Evolutionary conservation across 768 basidiomycete species (phyloP), one percentile per base, ranked within the genome.

Genomic region (Neoboletus magnificus): DNA sequence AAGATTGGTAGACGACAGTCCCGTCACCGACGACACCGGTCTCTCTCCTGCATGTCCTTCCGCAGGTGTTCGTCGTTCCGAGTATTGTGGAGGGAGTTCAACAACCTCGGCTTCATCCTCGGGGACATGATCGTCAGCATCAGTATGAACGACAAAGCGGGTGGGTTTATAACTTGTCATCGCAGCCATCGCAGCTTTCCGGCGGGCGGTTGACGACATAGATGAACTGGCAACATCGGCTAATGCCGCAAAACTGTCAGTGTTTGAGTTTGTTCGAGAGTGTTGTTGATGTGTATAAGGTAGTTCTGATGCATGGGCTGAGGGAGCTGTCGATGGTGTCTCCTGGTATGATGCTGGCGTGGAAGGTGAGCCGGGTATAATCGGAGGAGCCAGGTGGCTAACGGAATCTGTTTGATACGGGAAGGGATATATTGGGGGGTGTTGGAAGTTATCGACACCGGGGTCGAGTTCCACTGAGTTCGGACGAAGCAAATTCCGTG

Each of bases 31-130:
- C n/a, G 66, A 58, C 41, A 52, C 22, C 3, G 67, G 57, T 51
- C 64, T 55, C 41, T 41, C 49, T 46, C 4, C 59, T n/a, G 52
- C 16, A 29, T n/a, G 36, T 22, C 13, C 16, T 37, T 36, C 23
- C 40, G 16, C n/a, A 37, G 66, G 56, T 44, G 65, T 66, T 20
- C 77, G 78, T 35, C 79, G 73, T 57, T 82, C 85, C 25, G 77
- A 77, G 64, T 91, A 91, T 66, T 83, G 83, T 16, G 88, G 88
- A 27, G 89, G 89, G n/a, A 89, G 77, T 70, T 91, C 89, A 7
- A 89, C 77, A 22, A 87, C 71, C 7, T 77, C 86, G 18, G 79
- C 71, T 54, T 77, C 74, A 50, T 74, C 74, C 39, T 69, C 72
- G 8, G 80, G 74, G 11, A 73, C 37, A 13, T 64, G 71, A 62